Evolutionary conservation across 108 stramenopile genomes (phyloP).

Genomic region (Seminavis robusta): DNA sequence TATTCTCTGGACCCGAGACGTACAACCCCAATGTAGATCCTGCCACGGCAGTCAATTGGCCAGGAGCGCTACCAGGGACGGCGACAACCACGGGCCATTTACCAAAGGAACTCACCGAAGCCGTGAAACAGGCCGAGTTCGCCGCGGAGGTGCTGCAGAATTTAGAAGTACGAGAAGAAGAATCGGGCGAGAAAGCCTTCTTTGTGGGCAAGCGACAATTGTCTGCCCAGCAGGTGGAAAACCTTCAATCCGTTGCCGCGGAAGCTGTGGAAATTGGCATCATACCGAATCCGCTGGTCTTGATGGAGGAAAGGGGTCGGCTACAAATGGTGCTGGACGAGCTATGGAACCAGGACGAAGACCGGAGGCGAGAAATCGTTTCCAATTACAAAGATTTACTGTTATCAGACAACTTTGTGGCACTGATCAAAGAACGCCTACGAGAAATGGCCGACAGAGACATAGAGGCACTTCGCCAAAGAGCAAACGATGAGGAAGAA

Average conservation of each 20-base stretch:
- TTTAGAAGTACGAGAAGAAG: constrained; percentile 26
- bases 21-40: constrained; percentile 84
- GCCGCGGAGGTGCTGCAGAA: constrained; percentile 61
- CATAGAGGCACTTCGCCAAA: constrained; percentile 41
- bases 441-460: constrained; percentile 67
- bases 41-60: constrained; percentile 78
- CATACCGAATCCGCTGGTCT: constrained; percentile 60
- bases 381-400: constrained; percentile 80
- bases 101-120: constrained; percentile 61
- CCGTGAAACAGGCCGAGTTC: constrained; percentile 75
- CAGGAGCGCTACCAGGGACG: constrained; percentile 71
- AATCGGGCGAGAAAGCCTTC: constrained; percentile 24
- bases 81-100: constrained; percentile 44
- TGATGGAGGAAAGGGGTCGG: constrained; percentile 53
- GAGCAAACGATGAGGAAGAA: constrained; percentile 1
- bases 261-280: constrained; percentile 72
- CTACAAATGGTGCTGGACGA: constrained; percentile 78
- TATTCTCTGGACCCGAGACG: constrained; percentile 79
- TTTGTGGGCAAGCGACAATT: constrained; percentile 62
- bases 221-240: constrained; percentile 43
- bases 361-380: constrained; percentile 71
- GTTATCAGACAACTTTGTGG: constrained; percentile 75
- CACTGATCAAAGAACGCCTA: constrained; percentile 56
- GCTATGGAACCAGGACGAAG: constrained; percentile 73
- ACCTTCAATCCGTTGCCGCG: constrained; percentile 49